Evolutionary conservation across 768 basidiomycete species (phyloP).

Genomic region (Russula dissimulans): DNA sequence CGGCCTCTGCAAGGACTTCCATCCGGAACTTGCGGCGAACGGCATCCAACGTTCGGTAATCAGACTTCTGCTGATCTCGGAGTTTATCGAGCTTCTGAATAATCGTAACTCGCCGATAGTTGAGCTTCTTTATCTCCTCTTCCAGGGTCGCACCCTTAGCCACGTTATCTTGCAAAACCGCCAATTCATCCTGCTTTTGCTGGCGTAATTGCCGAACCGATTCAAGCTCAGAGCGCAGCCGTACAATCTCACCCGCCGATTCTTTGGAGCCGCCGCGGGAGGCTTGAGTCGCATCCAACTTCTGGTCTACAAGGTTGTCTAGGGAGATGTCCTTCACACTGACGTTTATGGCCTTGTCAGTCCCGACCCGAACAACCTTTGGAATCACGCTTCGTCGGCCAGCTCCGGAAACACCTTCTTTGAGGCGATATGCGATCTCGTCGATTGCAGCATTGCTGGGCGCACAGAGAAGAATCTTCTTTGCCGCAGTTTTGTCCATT

Average conservation of each 20-base stretch:
- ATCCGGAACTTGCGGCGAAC: slow-evolving; percentile 61
- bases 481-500: slow-evolving; percentile 39
- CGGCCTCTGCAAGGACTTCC: slow-evolving; percentile 78
- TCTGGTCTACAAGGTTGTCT: slow-evolving; percentile 77
- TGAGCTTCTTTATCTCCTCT: slow-evolving; percentile 59
- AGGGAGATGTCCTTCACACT: slow-evolving; percentile 80
- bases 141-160: slow-evolving; percentile 48
- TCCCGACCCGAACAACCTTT: slow-evolving; percentile 87
- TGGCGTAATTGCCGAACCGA: slow-evolving; percentile 51
- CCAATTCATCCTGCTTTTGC: slow-evolving; percentile 53
- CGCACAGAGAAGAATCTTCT: slow-evolving; percentile 85
- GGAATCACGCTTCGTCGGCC: slow-evolving; percentile 45
- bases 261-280: slow-evolving; percentile 38
- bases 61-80: slow-evolving; percentile 77
- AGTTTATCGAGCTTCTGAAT: slow-evolving; percentile 64
- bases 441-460: slow-evolving; percentile 99
- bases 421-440: slow-evolving; percentile 84
- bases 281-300: slow-evolving; percentile 39
- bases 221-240: slow-evolving; percentile 59
- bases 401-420: slow-evolving; percentile 59
- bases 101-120: slow-evolving; percentile 52
- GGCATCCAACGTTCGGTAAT: slow-evolving; percentile 74
- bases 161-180: slow-evolving; percentile 45
- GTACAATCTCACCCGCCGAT: slow-evolving; percentile 45
- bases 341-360: slow-evolving; percentile 61